Conservation (phyloP, 2,329 filamentous ascomycete genomes). For the Fusarium neocosmosporiellum region DNA sequence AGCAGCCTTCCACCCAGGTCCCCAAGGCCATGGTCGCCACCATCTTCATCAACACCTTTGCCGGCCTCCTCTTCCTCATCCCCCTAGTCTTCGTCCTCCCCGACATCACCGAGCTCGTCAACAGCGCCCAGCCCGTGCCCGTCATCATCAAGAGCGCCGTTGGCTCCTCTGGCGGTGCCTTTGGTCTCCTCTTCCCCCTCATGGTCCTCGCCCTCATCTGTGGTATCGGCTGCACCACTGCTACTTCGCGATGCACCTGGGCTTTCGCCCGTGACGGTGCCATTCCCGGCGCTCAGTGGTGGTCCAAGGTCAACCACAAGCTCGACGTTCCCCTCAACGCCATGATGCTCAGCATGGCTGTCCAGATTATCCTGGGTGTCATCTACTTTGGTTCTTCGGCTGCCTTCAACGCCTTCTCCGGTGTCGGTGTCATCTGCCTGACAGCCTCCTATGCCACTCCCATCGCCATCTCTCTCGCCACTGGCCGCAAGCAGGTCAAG, state of each 20-base stretch:
- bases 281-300: slow-evolving; percentile 71
- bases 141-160: slow-evolving; percentile 72
- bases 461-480: slow-evolving; percentile 71
- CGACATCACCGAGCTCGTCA: slow-evolving; percentile 66
- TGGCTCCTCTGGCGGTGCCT: slow-evolving; percentile 69
- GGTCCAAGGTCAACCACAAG: slow-evolving; percentile 70
- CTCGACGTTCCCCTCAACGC: slow-evolving; percentile 76
- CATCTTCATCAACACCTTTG: slow-evolving; percentile 73
- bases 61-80: slow-evolving; percentile 75
- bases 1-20: slow-evolving; percentile 73
- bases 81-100: slow-evolving; percentile 77
- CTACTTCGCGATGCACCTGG: slow-evolving; percentile 74
- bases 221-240: slow-evolving; percentile 76
- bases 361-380: slow-evolving; percentile 72
- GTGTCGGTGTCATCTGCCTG: slow-evolving; percentile 76
- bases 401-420: slow-evolving; percentile 79
- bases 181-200: slow-evolving; percentile 72
- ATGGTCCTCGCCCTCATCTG: slow-evolving; percentile 75
- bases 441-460: slow-evolving; percentile 76
- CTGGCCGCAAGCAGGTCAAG: slow-evolving; percentile 68
- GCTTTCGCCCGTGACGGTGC: slow-evolving; percentile 78
- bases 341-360: slow-evolving; percentile 76
- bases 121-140: slow-evolving; percentile 71
- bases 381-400: slow-evolving; percentile 77
- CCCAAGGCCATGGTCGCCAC: slow-evolving; percentile 79